Conservation (phyloP, 225 moss, liverwort and hornwort species). For the Pseudoscleropodium purum region DNA sequence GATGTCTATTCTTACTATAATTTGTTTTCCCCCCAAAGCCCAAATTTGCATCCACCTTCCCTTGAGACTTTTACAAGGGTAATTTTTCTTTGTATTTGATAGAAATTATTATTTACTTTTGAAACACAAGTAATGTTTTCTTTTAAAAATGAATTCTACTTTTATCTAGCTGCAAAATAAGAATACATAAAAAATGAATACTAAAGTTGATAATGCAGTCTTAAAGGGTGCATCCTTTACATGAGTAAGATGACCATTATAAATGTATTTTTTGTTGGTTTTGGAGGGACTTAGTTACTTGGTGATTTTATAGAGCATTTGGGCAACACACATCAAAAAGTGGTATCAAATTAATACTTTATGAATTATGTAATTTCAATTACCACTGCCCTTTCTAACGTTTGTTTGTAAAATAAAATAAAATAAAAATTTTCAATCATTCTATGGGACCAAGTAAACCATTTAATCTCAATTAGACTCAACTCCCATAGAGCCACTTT, state of each 20-base stretch:
- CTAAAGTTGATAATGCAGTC: rapidly evolving
- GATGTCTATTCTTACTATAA: neutral
- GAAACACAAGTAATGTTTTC: neutral
- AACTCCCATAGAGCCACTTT: neutral
- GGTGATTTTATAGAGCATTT: neutral
- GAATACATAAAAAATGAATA: rapidly evolving
- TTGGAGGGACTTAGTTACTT: neutral
- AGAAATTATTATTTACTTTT: too few species aligned
- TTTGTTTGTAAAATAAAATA: neutral
- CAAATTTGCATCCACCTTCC: neutral
- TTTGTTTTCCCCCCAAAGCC: rapidly evolving
- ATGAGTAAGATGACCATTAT: neutral
- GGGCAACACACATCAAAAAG: neutral
- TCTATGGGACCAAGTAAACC: neutral
- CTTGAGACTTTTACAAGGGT: rapidly evolving
- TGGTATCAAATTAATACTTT: neutral
- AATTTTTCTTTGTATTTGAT: neutral
- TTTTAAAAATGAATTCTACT: neutral
- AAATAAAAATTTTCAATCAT: neutral
- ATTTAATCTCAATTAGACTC: too few species aligned
- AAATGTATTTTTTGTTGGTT: neutral
- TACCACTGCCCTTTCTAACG: rapidly evolving
- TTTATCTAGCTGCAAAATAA: too few species aligned
- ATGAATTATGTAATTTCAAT: neutral
- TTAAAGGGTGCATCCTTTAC: rapidly evolving